These are phyloP conservation scores for Cephalotrichum gorgonifer DNA, from an alignment of 2,329 filamentous ascomycete genomes.

Conservation along the genomic window DNA sequence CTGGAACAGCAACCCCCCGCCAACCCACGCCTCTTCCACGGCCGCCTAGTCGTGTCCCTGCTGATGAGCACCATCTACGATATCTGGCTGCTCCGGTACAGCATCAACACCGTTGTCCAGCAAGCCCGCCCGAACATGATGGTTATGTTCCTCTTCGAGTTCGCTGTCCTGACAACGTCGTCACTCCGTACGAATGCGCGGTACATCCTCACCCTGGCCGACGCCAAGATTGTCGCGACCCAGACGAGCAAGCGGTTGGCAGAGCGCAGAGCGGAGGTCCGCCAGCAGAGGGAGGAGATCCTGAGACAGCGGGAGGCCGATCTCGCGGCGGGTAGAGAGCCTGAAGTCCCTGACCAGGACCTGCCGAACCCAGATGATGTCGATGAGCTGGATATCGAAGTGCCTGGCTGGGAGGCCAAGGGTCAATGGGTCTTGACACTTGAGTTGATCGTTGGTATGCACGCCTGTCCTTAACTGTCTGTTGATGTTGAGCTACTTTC, in stretches of 20 bases:
- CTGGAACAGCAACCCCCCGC: constrained; percentile 90
- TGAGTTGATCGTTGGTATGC: constrained; percentile 69
- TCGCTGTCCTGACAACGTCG: constrained; percentile 73
- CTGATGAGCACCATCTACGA: constrained; percentile 73
- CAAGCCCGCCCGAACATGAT: constrained; percentile 96
- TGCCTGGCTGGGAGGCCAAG: constrained; percentile 93
- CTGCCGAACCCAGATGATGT: constrained; percentile 63
- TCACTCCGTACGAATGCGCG: constrained; percentile 70
- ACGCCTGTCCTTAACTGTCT: background rate
- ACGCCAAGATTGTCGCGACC: constrained; percentile 62
- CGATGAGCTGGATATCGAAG: constrained; percentile 89
- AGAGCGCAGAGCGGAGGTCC: constrained; percentile 58
- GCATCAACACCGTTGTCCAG: constrained; percentile 70
- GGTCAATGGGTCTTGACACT: constrained; percentile 84
- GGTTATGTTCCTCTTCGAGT: constrained; percentile 99
- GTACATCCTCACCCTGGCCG: constrained; percentile 69
- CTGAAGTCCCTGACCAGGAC: constrained; percentile 41
- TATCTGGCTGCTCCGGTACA: constrained; percentile 68
- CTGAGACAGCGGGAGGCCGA: constrained; percentile 36
- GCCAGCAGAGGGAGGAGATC: constrained; percentile 44
- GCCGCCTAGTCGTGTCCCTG: constrained; percentile 69
- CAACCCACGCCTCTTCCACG: constrained; percentile 82
- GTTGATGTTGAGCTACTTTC: background rate
- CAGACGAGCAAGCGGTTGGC: constrained; percentile 64
- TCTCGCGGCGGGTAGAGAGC: constrained; percentile 27